A percentile compares a stretch with the other conserved stretches of the same genome.
Evolutionary conservation across 805 yeast genomes (phyloP).

Genomic region (Myxozyma udenii): DNA sequence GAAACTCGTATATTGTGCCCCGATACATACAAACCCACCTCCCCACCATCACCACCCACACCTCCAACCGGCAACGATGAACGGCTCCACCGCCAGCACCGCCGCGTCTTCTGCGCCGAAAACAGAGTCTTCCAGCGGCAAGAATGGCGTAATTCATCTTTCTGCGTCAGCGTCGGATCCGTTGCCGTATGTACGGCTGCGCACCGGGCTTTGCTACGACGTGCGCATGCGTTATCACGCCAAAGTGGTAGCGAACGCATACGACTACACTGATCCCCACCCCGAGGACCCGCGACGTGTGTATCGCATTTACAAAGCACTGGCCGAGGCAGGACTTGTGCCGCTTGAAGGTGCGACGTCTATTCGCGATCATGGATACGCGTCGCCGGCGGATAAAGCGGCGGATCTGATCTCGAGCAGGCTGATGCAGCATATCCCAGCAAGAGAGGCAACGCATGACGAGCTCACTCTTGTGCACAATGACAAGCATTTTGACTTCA

Average conservation of each 20-base stretch:
- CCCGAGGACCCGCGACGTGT: constrained; percentile 98
- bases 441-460: constrained; percentile 80
- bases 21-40: too few relatives aligned
- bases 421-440: constrained; percentile 82
- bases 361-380: background rate
- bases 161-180: constrained; percentile 38
- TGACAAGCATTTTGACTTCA: constrained; percentile 68
- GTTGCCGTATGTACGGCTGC: constrained; percentile 37
- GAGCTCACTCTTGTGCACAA: constrained; percentile 87
- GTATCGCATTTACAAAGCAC: constrained; percentile 84
- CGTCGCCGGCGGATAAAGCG: constrained; percentile 38
- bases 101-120: background rate
- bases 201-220: constrained; percentile 93
- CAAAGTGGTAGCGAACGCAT: constrained; percentile 83
- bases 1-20: too few relatives aligned
- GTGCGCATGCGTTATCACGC: constrained; percentile 98
- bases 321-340: constrained; percentile 91
- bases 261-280: constrained; percentile 95
- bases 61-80: background rate
- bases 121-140: background rate
- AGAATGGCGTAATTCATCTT: background rate
- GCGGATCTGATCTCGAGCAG: constrained; percentile 70
- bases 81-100: background rate
- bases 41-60: too few relatives aligned
- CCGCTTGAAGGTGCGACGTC: constrained; percentile 65